Evolutionary conservation across 306 rosid species (phyloP), one percentile per base, ranked within the genome.

Genomic region (Pueraria montana): DNA sequence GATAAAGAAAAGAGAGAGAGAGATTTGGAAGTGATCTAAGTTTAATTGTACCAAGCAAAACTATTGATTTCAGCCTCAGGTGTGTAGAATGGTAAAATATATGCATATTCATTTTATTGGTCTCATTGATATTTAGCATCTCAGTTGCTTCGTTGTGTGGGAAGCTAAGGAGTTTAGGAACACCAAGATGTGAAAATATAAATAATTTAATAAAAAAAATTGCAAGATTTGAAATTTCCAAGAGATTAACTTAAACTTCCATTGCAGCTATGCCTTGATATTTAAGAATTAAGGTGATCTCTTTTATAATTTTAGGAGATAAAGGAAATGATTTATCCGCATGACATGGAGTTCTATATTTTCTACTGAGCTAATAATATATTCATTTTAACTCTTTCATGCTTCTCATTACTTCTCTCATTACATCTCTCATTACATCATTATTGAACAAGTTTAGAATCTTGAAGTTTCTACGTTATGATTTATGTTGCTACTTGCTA

Each of bases 381-480:
- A 45, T 69, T 69, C 38, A 32, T 13, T 69, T 21, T 42, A 17
- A 45, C 43, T 69, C 56, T 20, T n/a, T n/a, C n/a, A 27, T 27
- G 20, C 27, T 9, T 27, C 63, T 80, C 52, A n/a, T 23, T 50
- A 16, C 8, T n/a, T n/a, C n/a, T n/a, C n/a, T n/a, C n/a, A n/a
- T 55, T 27, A 6, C 4, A 23, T 16, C 11, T 27, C 64, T 80
- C 53, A 12, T 24, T 40, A 17, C 9, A 36, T 71, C 42, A 46
- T 50, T 9, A 43, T 13, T 53, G 56, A 42, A 50, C 11, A 20
- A 36, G 27, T 53, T 24, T 20, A 48, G 36, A 36, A 81, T 36
- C 46, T 36, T 59, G 27, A 45, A 64, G 63, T 42, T 94, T 87
- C 86, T 90, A 58, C 11, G 24, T 38, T 46, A 16, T 55, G 78